A percentile compares a stretch with the other conserved stretches of the same genome.
These are phyloP conservation scores for Psilocybe cyanescens DNA, from an alignment of 768 basidiomycete genomes.

Conservation along the genomic window DNA sequence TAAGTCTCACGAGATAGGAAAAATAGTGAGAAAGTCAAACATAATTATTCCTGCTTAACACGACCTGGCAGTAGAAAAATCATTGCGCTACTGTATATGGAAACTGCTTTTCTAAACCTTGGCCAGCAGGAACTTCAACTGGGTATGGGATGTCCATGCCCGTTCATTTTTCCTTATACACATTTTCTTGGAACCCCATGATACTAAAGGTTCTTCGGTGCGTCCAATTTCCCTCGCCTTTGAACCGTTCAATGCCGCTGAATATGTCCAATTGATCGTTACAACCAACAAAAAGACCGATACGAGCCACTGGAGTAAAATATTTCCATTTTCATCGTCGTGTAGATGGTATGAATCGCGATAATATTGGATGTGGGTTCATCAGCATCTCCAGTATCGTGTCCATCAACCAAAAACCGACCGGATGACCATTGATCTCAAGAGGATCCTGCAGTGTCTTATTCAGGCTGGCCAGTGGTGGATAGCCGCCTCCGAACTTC, in stretches of 20 bases:
- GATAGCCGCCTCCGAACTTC: neutral
- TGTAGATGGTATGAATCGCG: conserved; percentile 4
- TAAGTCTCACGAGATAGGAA: too few relatives aligned
- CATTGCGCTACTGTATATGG: neutral
- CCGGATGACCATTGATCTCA: neutral
- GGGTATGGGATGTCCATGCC: neutral
- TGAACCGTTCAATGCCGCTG: neutral
- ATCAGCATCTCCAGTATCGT: neutral
- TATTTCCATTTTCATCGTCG: neutral
- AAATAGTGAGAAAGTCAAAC: too few relatives aligned
- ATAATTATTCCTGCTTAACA: neutral
- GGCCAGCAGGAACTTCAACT: neutral
- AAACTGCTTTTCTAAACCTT: neutral
- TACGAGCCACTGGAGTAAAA: neutral
- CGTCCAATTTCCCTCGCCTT: neutral
- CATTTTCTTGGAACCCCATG: neutral
- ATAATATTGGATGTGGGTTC: neutral
- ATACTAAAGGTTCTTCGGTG: conserved; percentile 4
- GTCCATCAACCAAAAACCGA: conserved; percentile 3
- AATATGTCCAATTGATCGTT: conserved; percentile 2
- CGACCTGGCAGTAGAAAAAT: conserved; percentile 3
- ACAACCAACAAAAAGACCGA: conserved; percentile 1
- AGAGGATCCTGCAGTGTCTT: neutral
- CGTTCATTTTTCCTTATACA: neutral
- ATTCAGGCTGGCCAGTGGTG: conserved; percentile 3